phyloP scores from a whole-genome alignment of 2,329 filamentous ascomycete species.

The Daldinia sp. region DNA sequence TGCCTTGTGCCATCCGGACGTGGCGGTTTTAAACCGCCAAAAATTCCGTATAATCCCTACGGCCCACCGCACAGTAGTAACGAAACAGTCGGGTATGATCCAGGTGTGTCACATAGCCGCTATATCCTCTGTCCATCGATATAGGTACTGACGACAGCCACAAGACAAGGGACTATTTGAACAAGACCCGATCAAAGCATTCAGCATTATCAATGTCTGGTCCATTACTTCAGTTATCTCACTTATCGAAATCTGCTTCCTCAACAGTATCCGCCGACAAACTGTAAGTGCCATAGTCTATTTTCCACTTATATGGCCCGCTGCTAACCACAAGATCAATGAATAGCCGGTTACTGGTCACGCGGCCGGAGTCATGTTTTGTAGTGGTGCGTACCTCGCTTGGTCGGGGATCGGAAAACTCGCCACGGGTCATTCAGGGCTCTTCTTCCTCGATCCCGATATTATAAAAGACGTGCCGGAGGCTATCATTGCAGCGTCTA shows the following conservation, averaged over 20 bases:
- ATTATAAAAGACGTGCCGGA: slow-evolving; percentile 53
- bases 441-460: slow-evolving; percentile 60
- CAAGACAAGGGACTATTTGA: slow-evolving; percentile 59
- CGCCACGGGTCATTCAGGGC: slow-evolving; percentile 55
- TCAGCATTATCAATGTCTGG: slow-evolving; percentile 57
- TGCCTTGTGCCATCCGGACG: slow-evolving; percentile 50
- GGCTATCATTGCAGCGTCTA: slow-evolving; percentile 54
- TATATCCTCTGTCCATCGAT: not conserved
- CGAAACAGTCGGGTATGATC: slow-evolving; percentile 39
- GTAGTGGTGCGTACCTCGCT: slow-evolving; percentile 56
- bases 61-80: slow-evolving; percentile 19
- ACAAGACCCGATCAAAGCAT: slow-evolving; percentile 57
- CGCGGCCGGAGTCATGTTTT: slow-evolving; percentile 51
- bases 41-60: slow-evolving; percentile 35
- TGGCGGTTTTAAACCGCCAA: slow-evolving; percentile 45
- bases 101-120: slow-evolving; percentile 34
- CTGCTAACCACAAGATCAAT: not conserved
- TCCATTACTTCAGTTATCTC: slow-evolving; percentile 54
- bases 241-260: slow-evolving; percentile 54
- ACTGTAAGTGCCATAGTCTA: slow-evolving; percentile 49
- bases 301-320: slow-evolving; percentile 13
- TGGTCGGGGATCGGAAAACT: slow-evolving; percentile 59
- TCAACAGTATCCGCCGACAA: slow-evolving; percentile 64
- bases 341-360: slow-evolving; percentile 56
- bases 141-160: not conserved